phyloP scores from a whole-genome alignment of 2,329 filamentous ascomycete species.

The Cladosporium velox region DNA sequence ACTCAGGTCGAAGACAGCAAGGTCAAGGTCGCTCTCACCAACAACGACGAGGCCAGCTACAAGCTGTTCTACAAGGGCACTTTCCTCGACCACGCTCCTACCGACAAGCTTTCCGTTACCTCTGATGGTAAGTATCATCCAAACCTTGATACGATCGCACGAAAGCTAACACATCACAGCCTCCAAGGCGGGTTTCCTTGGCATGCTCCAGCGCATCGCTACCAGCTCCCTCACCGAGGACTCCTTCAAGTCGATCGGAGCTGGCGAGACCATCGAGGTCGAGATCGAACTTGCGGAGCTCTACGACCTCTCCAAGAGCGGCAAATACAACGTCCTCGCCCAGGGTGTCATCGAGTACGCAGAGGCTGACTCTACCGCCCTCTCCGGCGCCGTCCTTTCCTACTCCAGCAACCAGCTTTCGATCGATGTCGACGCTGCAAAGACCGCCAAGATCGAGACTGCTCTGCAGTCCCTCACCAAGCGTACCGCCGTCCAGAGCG shows the following conservation, averaged over 20 bases:
- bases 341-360: slow-evolving; percentile 60
- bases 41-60: slow-evolving; percentile 29
- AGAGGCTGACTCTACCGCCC: slow-evolving; percentile 51
- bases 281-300: slow-evolving; percentile 59
- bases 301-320: slow-evolving; percentile 38
- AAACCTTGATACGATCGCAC: background rate
- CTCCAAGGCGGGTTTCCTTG: slow-evolving; percentile 47
- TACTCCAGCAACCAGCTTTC: slow-evolving; percentile 62
- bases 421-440: slow-evolving; percentile 58
- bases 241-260: slow-evolving; percentile 53
- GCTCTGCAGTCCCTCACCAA: slow-evolving; percentile 49
- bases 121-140: slow-evolving; percentile 23
- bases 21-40: slow-evolving; percentile 32
- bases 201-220: slow-evolving; percentile 54
- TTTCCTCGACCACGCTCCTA: slow-evolving; percentile 31
- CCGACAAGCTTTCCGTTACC: slow-evolving; percentile 31
- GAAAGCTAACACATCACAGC: slow-evolving; percentile 15
- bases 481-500: slow-evolving; percentile 55
- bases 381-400: slow-evolving; percentile 54
- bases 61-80: slow-evolving; percentile 33
- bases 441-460: slow-evolving; percentile 54
- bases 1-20: slow-evolving; percentile 28
- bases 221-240: slow-evolving; percentile 49
- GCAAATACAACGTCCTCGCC: slow-evolving; percentile 55
- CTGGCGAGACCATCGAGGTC: slow-evolving; percentile 53